A percentile compares a stretch with the other conserved stretches of the same genome.
Conservation (phyloP, 306 rosid species). For the Benincasa hispida region DNA sequence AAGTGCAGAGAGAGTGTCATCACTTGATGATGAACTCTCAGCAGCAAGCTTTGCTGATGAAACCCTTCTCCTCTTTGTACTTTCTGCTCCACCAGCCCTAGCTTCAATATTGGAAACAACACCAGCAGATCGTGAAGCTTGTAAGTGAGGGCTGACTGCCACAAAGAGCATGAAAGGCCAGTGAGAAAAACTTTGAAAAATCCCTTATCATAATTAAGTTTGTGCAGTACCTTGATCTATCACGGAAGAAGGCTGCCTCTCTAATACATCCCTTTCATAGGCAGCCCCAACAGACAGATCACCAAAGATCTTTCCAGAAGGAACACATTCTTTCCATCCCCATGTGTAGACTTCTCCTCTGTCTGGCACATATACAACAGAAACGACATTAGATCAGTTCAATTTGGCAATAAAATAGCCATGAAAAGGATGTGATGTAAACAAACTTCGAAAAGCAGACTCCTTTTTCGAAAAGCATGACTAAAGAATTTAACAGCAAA, state of each 20-base stretch:
- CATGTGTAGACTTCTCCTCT: slow-evolving; percentile 77
- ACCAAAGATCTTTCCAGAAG: slow-evolving; percentile 72
- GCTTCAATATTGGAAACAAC: slow-evolving; percentile 21
- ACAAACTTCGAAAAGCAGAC: not conserved
- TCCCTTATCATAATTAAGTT: slow-evolving; percentile 15
- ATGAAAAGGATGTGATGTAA: not conserved
- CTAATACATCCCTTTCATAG: slow-evolving; percentile 46
- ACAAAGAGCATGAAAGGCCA: slow-evolving; percentile 11
- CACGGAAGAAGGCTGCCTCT: slow-evolving; percentile 42
- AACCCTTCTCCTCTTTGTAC: slow-evolving; percentile 66
- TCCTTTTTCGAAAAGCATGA: not conserved
- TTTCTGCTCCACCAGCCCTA: slow-evolving; percentile 51
- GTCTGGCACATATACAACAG: slow-evolving; percentile 31
- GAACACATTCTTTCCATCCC: slow-evolving; percentile 99
- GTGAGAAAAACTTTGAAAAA: not conserved
- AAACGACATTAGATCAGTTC: not conserved
- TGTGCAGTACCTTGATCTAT: slow-evolving; percentile 49
- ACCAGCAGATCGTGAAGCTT: slow-evolving; percentile 45
- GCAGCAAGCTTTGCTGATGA: slow-evolving; percentile 60
- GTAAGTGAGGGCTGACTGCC: slow-evolving; percentile 57
- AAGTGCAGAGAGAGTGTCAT: slow-evolving; percentile 62
- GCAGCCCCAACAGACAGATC: slow-evolving; percentile 32
- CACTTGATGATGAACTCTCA: slow-evolving; percentile 65
- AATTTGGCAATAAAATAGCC: not conserved
- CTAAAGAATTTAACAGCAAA: not conserved